A percentile compares a stretch with the other conserved stretches of the same genome.
Evolutionary conservation across 768 basidiomycete genomes (phyloP).

Genomic region (Exidia glandulosa): DNA sequence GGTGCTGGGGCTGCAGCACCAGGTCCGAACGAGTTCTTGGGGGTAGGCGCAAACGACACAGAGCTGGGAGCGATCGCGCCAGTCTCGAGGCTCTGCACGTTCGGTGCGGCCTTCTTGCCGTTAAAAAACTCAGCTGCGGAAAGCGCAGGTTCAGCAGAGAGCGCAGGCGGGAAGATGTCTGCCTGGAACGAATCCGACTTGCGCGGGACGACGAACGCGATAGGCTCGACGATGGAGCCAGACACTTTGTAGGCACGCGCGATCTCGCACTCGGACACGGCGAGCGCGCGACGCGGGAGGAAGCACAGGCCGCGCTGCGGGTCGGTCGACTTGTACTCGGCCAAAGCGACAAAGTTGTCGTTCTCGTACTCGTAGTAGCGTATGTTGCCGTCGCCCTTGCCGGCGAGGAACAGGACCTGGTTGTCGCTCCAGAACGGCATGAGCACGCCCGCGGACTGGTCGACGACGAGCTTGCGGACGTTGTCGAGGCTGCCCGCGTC

Average conservation of each 20-base stretch:
- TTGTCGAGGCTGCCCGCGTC: constrained; percentile 67
- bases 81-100: constrained; percentile 70
- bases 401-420: constrained; percentile 81
- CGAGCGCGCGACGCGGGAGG: constrained; percentile 85
- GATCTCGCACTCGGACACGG: constrained; percentile 86
- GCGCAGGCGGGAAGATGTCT: constrained; percentile 91
- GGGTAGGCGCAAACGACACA: constrained; percentile 15
- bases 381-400: constrained; percentile 95
- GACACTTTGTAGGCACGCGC: constrained; percentile 90
- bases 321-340: constrained; percentile 81
- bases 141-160: constrained; percentile 71
- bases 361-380: constrained; percentile 95
- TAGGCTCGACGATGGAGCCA: constrained; percentile 66
- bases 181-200: constrained; percentile 96
- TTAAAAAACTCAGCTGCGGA: constrained; percentile 81
- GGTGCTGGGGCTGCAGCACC: constrained; percentile 15
- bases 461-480: constrained; percentile 67
- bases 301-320: constrained; percentile 97
- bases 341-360: constrained; percentile 62
- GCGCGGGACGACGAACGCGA: constrained; percentile 90
- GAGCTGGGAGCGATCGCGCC: constrained; percentile 33
- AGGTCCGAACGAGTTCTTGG: constrained; percentile 10
- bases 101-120: constrained; percentile 68
- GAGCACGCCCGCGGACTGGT: constrained; percentile 84
- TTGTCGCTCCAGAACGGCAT: constrained; percentile 99